Base-by-base conservation (phyloP, 179 eudicot genomes). In the Corrigiola litoralis region DNA sequence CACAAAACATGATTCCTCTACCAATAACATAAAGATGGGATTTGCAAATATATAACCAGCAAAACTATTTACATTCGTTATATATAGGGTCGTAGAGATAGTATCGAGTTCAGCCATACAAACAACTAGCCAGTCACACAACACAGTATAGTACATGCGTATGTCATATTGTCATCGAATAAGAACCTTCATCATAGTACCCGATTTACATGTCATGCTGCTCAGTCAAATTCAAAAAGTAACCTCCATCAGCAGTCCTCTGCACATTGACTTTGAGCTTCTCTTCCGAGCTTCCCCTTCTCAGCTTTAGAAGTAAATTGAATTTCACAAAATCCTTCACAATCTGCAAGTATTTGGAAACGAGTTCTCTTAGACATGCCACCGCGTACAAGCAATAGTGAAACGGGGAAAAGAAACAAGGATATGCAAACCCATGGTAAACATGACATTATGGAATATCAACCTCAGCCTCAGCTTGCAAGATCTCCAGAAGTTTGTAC, bases 391-490 rank as follows among this genome's bases (percentile, higher is more conserved):
- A 42, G 50, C 17, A 36, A 18, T 17, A 29, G 11, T 41, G 21
- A 20, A 44, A 40, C 11, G 11, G 9, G 20, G 49, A 52, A 50
- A 28, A 34, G 13, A 14, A 58, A 25, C 10, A 27, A 49, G 52
- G 21, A 11, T 32, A 18, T n/a, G 6, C 9, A 31, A n/a, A n/a
- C n/a, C n/a, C n/a, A n/a, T n/a, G n/a, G n/a, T n/a, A n/a, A n/a
- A n/a, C n/a, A n/a, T n/a, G n/a, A n/a, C n/a, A n/a, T n/a, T 17
- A 7, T 14, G 24, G 4, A 25, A 4, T 41, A 44, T 17, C 11
- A 67, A 82, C 86, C 86, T 82, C 75, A 4, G 77, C 77, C 77
- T 82, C 79, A 42, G 83, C 86, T 64, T 76, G 79, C 49, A 74
- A 60, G 58, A 83, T 63, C 49, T 83, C 83, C 27, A 72, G 74